Evolutionary conservation across 345 rosid species (phyloP).

Genomic region (Ailanthus altissimus): DNA sequence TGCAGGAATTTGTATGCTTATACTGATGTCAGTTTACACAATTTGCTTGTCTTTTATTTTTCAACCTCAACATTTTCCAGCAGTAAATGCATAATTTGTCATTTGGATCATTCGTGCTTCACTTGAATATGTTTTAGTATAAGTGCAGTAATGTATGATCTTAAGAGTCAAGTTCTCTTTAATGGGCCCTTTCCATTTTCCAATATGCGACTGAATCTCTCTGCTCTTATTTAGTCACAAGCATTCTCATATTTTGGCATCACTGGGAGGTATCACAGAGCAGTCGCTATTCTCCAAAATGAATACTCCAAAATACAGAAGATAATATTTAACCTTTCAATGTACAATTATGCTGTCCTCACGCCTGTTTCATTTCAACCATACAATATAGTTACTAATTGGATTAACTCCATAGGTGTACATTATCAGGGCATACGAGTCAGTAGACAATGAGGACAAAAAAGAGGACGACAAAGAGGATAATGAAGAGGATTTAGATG

Average conservation of each 20-base stretch:
- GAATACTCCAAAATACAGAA: background rate
- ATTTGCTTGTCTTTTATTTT: background rate
- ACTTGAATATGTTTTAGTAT: background rate
- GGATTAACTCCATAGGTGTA: conserved; percentile 29
- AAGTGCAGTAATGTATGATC: background rate
- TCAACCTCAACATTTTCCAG: no score
- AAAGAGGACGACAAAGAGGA: background rate
- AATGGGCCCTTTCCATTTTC: background rate
- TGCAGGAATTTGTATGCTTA: background rate
- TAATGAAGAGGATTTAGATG: conserved; percentile 25
- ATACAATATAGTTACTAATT: background rate
- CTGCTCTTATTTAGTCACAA: background rate
- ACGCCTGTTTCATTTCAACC: background rate
- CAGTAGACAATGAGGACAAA: conserved; percentile 27
- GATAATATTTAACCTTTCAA: background rate
- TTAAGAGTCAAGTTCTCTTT: background rate
- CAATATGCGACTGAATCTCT: background rate
- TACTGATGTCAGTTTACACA: background rate
- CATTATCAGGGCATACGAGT: conserved; percentile 41
- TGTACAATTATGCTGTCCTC: background rate
- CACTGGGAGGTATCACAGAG: background rate
- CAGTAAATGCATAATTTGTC: no score
- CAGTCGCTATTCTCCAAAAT: background rate
- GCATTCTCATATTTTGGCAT: background rate
- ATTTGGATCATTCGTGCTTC: no score